phyloP scores from a whole-genome alignment of 2,329 filamentous ascomycete genomes.

The Diaporthe citriasiana region DNA sequence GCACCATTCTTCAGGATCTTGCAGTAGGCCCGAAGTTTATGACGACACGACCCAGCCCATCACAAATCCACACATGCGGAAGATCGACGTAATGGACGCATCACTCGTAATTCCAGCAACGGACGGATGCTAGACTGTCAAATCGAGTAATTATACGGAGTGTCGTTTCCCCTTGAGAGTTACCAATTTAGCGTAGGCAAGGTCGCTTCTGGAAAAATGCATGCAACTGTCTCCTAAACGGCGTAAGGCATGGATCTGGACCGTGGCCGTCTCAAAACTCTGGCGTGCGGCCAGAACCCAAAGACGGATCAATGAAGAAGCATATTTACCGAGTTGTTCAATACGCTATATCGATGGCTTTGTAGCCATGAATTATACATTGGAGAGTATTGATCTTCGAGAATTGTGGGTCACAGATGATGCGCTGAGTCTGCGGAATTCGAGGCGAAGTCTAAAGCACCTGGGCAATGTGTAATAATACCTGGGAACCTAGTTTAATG shows the following conservation, averaged over 20 bases:
- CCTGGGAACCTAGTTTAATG: no score
- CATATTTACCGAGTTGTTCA: no score
- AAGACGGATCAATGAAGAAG: no score
- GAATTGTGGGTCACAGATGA: background rate
- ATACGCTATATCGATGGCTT: no score
- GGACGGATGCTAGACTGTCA: background rate
- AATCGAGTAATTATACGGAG: background rate
- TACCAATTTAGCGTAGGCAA: background rate
- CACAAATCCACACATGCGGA: constrained; percentile 2
- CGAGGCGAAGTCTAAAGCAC: background rate
- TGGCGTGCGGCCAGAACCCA: no score
- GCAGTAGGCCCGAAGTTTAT: constrained; percentile 1
- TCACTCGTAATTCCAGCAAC: background rate
- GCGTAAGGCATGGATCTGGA: background rate
- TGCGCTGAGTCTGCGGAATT: background rate
- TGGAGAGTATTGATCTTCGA: background rate
- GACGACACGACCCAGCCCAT: constrained; percentile 17
- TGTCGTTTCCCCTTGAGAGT: no score
- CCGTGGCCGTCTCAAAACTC: no score
- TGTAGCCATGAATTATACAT: no score
- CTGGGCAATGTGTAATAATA: background rate
- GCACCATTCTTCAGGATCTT: background rate
- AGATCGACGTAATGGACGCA: constrained; percentile 32
- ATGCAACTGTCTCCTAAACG: background rate
- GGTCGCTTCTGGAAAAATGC: background rate